Conservation (phyloP, 352 stramenopile species). For the Phytophthora europaea region DNA sequence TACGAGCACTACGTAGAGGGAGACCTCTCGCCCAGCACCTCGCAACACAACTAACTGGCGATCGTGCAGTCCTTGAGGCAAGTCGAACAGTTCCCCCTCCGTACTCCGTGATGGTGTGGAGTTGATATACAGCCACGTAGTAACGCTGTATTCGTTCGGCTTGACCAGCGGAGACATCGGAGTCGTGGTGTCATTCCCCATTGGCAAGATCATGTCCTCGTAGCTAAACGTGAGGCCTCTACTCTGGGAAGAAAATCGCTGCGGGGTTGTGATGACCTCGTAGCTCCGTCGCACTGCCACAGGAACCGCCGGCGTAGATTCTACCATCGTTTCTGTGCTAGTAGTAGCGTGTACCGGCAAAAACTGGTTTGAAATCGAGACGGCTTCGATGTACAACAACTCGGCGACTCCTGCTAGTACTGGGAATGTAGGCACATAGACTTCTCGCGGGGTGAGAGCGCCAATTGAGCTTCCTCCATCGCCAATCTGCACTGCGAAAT, state of each 20-base stretch:
- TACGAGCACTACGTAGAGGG: conserved; percentile 66
- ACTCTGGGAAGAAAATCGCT: conserved; percentile 61
- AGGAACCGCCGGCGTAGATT: background rate
- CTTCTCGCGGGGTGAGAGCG: background rate
- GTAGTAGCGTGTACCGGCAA: conserved; percentile 1
- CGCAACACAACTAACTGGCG: conserved; percentile 80
- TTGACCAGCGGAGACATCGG: conserved; percentile 73
- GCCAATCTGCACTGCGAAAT: conserved; percentile 43
- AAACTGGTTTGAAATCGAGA: conserved; percentile 25
- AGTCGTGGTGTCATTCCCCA: background rate
- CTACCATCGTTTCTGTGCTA: background rate
- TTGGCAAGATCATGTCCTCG: conserved; percentile 54
- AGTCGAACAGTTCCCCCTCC: conserved; percentile 6
- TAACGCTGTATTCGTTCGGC: conserved; percentile 89
- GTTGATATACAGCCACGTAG: conserved; percentile 87
- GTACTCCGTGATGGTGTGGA: background rate
- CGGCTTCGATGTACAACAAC: conserved; percentile 39
- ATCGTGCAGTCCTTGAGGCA: conserved; percentile 24
- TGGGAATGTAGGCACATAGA: conserved; percentile 33
- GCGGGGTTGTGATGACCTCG: conserved; percentile 76
- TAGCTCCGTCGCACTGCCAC: conserved; percentile 58
- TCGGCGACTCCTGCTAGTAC: conserved; percentile 26
- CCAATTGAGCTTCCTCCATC: background rate
- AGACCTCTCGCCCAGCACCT: conserved; percentile 66
- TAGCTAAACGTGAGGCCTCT: conserved; percentile 74